phyloP scores from a whole-genome alignment of 306 rosid species.

The Casuarina equisetifolia region DNA sequence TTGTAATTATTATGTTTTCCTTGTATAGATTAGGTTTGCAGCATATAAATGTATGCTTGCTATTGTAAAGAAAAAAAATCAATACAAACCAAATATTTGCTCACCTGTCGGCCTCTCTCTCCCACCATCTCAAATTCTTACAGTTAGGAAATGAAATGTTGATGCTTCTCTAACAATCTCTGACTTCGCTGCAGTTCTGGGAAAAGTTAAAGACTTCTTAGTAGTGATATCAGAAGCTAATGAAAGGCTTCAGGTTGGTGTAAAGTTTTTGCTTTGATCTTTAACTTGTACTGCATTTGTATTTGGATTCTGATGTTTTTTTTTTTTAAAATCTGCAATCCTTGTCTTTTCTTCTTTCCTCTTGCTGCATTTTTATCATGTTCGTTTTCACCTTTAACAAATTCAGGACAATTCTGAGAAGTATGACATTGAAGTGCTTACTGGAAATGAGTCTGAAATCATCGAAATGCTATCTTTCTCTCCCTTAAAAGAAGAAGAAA shows the following conservation, averaged over 20 bases:
- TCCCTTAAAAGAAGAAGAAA: not conserved
- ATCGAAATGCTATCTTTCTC: slow-evolving; percentile 56
- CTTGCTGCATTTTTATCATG: not conserved
- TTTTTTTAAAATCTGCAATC: not conserved
- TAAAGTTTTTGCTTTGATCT: slow-evolving; percentile 56
- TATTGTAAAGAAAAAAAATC: too few relatives aligned
- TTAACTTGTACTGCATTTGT: slow-evolving; percentile 3
- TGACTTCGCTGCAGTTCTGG: slow-evolving; percentile 40
- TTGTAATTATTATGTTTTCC: too few relatives aligned
- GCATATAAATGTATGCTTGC: too few relatives aligned
- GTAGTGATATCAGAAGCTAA: slow-evolving; percentile 83
- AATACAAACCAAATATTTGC: too few relatives aligned
- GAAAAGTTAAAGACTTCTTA: slow-evolving; percentile 55
- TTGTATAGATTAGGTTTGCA: too few relatives aligned
- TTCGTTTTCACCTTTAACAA: not conserved
- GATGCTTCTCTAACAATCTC: not conserved
- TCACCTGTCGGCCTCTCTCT: too few relatives aligned
- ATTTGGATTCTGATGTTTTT: not conserved
- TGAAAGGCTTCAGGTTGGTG: slow-evolving; percentile 49
- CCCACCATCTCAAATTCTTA: too few relatives aligned
- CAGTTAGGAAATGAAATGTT: not conserved
- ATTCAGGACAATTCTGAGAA: slow-evolving; percentile 57
- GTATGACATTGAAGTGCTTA: slow-evolving; percentile 71
- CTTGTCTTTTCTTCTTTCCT: not conserved
- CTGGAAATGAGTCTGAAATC: slow-evolving; percentile 73